Evolutionary conservation across 768 basidiomycete genomes (phyloP).

Genomic region (Dioszegia aurantiaca): DNA sequence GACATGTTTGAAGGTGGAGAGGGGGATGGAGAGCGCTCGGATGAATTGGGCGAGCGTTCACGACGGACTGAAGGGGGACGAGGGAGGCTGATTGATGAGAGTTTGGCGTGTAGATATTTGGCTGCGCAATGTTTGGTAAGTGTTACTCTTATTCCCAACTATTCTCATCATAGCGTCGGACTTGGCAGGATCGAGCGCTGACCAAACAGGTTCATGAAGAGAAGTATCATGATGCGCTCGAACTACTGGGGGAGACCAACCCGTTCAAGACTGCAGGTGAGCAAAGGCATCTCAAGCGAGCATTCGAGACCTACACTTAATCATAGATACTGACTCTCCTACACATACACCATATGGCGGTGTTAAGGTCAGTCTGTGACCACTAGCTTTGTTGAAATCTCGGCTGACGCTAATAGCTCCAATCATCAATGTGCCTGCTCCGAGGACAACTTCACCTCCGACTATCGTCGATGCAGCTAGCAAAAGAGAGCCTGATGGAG

Average conservation of each 20-base stretch:
- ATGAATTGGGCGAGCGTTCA: not conserved
- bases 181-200: conserved; percentile 13
- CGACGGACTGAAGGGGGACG: not conserved
- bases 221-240: conserved; percentile 85
- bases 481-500: conserved; percentile 94
- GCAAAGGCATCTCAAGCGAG: not conserved
- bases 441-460: conserved; percentile 92
- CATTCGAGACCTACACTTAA: not conserved
- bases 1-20: conserved; percentile 4
- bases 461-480: conserved; percentile 81
- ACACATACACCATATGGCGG: conserved; percentile 67
- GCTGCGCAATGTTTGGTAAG: conserved; percentile 88
- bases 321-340: not conserved
- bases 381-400: not conserved
- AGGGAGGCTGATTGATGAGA: conserved; percentile 81
- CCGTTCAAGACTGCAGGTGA: conserved; percentile 63
- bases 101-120: conserved; percentile 90
- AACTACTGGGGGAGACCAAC: conserved; percentile 89
- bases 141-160: not conserved
- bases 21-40: not conserved
- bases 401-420: conserved; percentile 61
- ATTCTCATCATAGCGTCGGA: no score
- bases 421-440: conserved; percentile 95
- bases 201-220: conserved; percentile 70
- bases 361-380: conserved; percentile 67